Evolutionary conservation across 2,329 filamentous ascomycete genomes (phyloP), one percentile per base, ranked within the genome.

Genomic region (Penicillium griseofulvum): DNA sequence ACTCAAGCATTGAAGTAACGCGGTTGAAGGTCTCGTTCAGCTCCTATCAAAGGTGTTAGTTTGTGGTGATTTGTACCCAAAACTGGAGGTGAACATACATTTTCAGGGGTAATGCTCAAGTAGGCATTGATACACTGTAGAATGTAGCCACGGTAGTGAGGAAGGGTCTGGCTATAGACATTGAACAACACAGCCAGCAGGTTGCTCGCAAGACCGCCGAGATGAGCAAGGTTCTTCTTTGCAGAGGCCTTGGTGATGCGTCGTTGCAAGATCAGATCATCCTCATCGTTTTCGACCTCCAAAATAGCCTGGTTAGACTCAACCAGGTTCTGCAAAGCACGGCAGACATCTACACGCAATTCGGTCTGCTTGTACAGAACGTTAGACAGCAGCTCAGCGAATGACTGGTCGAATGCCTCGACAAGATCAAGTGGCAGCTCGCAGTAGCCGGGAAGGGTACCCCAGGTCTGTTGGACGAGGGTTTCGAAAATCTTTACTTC

Each of bases 401-500:
- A 96, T 16, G 75, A 72, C 68, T 96, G 90, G 68, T 97, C 91
- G 65, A 99, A 95, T 1, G 90, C 81, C 59, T 87, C 80, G 5
- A 74, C 76, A 39, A 93, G 69, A 68, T 99, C 94, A 34, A 96
- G 76, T 1, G 94, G 93, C 51, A 97, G 78, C 70, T 97, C 91
- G 72, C 94, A 97, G 77, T 97, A 99, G 1, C 94, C 94, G 0
- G 94, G 93, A 16, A 99, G 81, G 49, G 89, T 87, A 0, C 90
- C 91, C 94, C 94, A 99, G 39, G 93, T 92, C 70, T 99, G 94
- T 64, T 95, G 89, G 9, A 99, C 90, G 5, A 99, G 80, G 0
- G 94, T 97, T 76, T 99, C 93, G 71, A 94, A 99, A 56, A 99
- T 95, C 80, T 99, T 99, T 69, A 94, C 84, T 72, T 97, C 91